Base-by-base conservation (phyloP, 2,329 filamentous ascomycete genomes). In the Aspergillus luchuensis region DNA sequence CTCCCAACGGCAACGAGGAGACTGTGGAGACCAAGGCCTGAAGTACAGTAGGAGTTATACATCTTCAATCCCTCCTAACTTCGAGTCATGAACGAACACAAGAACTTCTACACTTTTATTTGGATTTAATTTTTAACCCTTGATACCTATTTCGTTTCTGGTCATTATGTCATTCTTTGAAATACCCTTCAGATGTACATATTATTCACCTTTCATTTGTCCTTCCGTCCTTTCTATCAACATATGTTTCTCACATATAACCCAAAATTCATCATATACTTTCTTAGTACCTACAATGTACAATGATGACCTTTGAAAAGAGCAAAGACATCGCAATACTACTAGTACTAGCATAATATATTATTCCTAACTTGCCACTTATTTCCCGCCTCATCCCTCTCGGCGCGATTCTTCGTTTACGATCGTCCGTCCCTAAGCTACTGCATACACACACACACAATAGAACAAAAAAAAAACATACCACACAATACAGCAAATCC, bases 11-110 rank as follows among this genome's bases (percentile, higher is more conserved):
- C 25, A 52, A 63, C n/a, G 51, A 63, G n/a, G 21, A 62, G 5
- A 19, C 60, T 11, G 51, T 69, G 38, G 69, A 71, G 53, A 63
- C 65, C 51, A 73, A 73, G 65, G 70, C 63, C 43, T 71, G 59
- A 64, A 17, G 23, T 36, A 13, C 33, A 13, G 8, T 11, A 28
- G n/a, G 30, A 33, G 17, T 13, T 45, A 36, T 36, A 2, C 25
- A 50, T 30, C 30, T 13, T n/a, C 13, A 47, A 7, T 23, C 8
- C 15, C 45, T 30, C 23, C 25, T 50, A 13, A 17, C 17, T 30
- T 8, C n/a, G 8, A 28, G 13, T 19, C 8, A 30, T 13, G 47
- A 17, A 11, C n/a, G 17, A 17, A 11, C 41, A 33, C 47, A 50
- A 33, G 8, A 6, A 50, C 25, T 30, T 50, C 5, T 23, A 11